Evolutionary conservation across 2,329 filamentous ascomycete species (phyloP).

Genomic region (Polytolypa hystricis): DNA sequence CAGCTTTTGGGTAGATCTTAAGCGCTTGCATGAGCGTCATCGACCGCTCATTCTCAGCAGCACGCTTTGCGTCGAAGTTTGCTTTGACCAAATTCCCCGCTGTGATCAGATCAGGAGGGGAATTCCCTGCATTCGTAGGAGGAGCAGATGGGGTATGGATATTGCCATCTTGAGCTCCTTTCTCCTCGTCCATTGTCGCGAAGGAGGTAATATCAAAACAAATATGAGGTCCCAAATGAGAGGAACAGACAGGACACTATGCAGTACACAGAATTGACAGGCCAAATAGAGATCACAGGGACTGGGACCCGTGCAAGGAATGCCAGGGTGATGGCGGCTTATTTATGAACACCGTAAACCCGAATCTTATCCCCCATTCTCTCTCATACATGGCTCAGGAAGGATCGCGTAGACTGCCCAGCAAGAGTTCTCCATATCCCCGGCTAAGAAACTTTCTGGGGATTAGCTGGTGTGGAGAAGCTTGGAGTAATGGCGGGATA

Average conservation of each 20-base stretch:
- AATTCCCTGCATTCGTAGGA: not conserved
- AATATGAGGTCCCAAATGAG: not conserved
- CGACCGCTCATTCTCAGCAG: constrained; percentile 26
- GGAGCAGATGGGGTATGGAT: not conserved
- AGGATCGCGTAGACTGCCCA: too few relatives aligned
- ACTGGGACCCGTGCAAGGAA: too few relatives aligned
- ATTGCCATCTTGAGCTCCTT: not conserved
- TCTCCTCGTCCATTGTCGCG: not conserved
- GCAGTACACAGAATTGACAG: not conserved
- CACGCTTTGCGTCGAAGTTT: constrained; percentile 25
- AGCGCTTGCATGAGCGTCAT: constrained; percentile 23
- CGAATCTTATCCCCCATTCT: not conserved
- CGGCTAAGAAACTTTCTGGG: not conserved
- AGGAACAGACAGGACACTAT: not conserved
- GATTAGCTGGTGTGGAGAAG: not conserved
- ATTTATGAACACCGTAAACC: not conserved
- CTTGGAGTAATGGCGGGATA: not conserved
- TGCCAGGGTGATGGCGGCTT: too few relatives aligned
- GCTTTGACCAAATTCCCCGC: not conserved
- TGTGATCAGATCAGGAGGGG: not conserved
- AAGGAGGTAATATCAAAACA: not conserved
- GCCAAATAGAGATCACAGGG: not conserved
- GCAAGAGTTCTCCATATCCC: not conserved
- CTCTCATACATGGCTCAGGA: too few relatives aligned
- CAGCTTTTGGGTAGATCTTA: constrained; percentile 33